Evolutionary conservation across 306 rosid genomes (phyloP), one percentile per base, ranked within the genome.

Genomic region (Begonia loranthoides): DNA sequence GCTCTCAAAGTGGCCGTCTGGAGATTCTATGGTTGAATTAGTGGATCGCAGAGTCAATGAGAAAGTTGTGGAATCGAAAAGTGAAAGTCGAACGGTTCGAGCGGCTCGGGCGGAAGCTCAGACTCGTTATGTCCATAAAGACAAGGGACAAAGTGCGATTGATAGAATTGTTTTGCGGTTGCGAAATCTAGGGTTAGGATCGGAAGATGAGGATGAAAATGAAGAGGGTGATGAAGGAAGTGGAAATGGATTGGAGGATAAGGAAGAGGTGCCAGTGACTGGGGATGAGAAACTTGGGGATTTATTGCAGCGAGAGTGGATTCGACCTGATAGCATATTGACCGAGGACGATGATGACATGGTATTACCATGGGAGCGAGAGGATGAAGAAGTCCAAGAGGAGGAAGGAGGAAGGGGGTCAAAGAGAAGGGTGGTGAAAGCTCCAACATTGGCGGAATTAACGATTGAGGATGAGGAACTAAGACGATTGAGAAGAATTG

Each of bases 281-380:
- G 95, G 95, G 36, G 79, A 82, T 13, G 95, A 90, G 73, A 82
- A 68, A 41, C 67, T 90, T 10, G 84, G 94, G 5, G 95, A 85
- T 59, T 67, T 82, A 66, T 64, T 90, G 59, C 77, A 50, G 50
- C 73, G 94, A 15, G 92, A 90, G 56, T 90, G 99, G 95, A 49
- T 90, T 60, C 75, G 92, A 36, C 73, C 95, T 3, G 95, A 90
- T 52, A 60, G 38, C 14, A 33, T 66, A 22, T 59, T 84, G 59
- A 71, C 34, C 9, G 75, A 75, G 59, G 69, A 43, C 17, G 66
- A 68, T 16, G 73, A 63, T 10, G 75, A 61, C 12, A n/a, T 54
- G 60, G 73, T 63, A 17, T 43, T 90, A 44, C 95, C 94, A 7
- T 90, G 87, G 94, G 84, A 86, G 61, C 74, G 75, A 52, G 79